Percentiles rank a stretch among this genome's conserved stretches.
These are phyloP conservation scores for Tubosaeta sp. DNA, from an alignment of 768 basidiomycete genomes.

Conservation along the genomic window DNA sequence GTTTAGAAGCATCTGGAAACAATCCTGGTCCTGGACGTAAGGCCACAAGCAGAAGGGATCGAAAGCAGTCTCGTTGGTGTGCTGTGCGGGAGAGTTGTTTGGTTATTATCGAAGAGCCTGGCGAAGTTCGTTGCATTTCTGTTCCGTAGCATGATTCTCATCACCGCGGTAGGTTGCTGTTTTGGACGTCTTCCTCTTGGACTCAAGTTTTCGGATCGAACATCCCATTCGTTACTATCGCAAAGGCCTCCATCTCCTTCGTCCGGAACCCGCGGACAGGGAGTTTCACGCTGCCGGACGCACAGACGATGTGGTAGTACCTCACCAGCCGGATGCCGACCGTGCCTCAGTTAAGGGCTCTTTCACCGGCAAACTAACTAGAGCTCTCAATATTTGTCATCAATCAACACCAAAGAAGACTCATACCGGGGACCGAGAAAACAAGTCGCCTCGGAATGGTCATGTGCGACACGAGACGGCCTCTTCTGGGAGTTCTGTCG, in stretches of 20 bases:
- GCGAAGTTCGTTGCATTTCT: slow-evolving; percentile 53
- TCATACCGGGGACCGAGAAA: slow-evolving; percentile 5
- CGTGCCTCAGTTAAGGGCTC: slow-evolving; percentile 44
- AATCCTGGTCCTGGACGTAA: slow-evolving; percentile 62
- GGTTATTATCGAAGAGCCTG: slow-evolving; percentile 81
- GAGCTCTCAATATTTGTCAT: slow-evolving; percentile 37
- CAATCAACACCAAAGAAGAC: slow-evolving; percentile 11
- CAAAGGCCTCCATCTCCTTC: slow-evolving; percentile 71
- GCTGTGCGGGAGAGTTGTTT: slow-evolving; percentile 89
- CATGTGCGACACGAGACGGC: slow-evolving; percentile 13
- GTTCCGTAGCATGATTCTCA: neutral
- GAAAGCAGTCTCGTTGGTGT: slow-evolving; percentile 80
- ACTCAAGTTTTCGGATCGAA: slow-evolving; percentile 83
- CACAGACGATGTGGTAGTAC: slow-evolving; percentile 16
- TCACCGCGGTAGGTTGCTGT: slow-evolving; percentile 53
- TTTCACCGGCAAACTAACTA: slow-evolving; percentile 44
- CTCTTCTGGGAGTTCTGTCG: slow-evolving; percentile 35
- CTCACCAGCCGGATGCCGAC: slow-evolving; percentile 30
- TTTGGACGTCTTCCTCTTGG: slow-evolving; percentile 92
- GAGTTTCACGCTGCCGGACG: slow-evolving; percentile 19
- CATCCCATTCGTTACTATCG: slow-evolving; percentile 89
- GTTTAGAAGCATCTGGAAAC: slow-evolving; percentile 49
- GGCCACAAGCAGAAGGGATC: slow-evolving; percentile 53
- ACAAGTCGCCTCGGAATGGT: neutral
- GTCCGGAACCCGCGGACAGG: slow-evolving; percentile 31